Percentiles rank a stretch among this genome's conserved stretches.
Conservation (phyloP, 1,284 basidiomycete species). For the Earliella scabrosa region DNA sequence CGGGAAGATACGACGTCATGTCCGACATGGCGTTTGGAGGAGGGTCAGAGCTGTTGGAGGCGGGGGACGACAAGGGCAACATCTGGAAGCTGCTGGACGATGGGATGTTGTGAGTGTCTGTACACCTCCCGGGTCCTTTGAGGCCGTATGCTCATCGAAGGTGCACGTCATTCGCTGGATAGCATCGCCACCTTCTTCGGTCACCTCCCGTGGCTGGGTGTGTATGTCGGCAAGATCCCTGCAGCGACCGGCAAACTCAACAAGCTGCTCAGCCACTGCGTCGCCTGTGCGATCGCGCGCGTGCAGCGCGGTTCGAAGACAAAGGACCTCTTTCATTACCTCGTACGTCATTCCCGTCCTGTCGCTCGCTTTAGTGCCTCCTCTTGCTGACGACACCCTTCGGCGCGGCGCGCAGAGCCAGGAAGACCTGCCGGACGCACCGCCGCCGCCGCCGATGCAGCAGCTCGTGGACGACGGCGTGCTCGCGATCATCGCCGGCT, state of each 20-base stretch:
- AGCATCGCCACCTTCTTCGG: constrained; percentile 12
- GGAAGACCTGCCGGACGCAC: constrained; percentile 23
- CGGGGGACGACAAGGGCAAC: constrained; percentile 12
- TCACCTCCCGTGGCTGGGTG: constrained; percentile 21
- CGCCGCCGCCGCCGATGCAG: constrained; percentile 6
- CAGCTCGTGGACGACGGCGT: constrained; percentile 17
- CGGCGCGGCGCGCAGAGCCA: constrained; percentile 18
- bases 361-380: background rate
- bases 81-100: constrained; percentile 14
- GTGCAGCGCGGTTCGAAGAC: constrained; percentile 3
- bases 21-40: constrained; percentile 33
- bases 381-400: background rate
- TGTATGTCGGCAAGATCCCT: constrained; percentile 16
- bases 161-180: background rate
- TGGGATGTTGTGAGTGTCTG: constrained; percentile 13
- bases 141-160: too few species aligned
- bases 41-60: constrained; percentile 25
- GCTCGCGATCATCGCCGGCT: constrained; percentile 31
- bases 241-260: constrained; percentile 8
- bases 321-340: constrained; percentile 29
- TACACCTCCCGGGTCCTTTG: too few species aligned
- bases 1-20: constrained; percentile 28
- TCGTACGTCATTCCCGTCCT: constrained; percentile 1
- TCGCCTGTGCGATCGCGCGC: constrained; percentile 6
- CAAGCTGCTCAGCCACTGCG: constrained; percentile 1